These are phyloP conservation scores for Exidia glandulosa DNA, from an alignment of 768 basidiomycete genomes.

Conservation along the genomic window DNA sequence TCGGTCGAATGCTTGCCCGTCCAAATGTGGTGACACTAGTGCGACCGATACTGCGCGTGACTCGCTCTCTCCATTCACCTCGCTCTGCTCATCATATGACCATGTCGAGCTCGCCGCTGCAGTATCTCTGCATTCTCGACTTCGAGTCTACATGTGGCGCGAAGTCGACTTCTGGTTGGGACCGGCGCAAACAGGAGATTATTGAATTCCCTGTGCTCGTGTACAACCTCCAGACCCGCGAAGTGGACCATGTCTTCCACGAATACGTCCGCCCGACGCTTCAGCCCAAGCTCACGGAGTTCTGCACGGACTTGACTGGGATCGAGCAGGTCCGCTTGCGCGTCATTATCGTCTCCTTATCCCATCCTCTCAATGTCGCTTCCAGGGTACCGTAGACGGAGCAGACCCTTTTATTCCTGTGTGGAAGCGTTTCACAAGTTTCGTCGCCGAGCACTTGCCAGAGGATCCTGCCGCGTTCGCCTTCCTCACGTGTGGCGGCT, in stretches of 20 bases:
- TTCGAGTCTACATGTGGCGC: slow-evolving; percentile 3
- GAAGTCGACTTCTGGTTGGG: background rate
- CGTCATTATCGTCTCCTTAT: background rate
- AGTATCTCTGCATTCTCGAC: slow-evolving; percentile 2
- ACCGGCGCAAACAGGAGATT: background rate
- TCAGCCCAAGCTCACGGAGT: slow-evolving; percentile 3
- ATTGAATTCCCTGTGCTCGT: slow-evolving; percentile 3
- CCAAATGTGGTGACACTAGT: too few relatives aligned
- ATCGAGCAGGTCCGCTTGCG: slow-evolving; percentile 3
- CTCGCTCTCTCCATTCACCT: too few relatives aligned
- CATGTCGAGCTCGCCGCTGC: too few relatives aligned
- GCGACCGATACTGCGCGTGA: too few relatives aligned
- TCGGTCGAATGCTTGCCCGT: too few relatives aligned
- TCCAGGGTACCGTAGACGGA: slow-evolving; percentile 6
- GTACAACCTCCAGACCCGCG: background rate
- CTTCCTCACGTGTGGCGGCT: slow-evolving; percentile 8
- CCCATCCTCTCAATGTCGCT: background rate
- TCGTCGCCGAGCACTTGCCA: background rate
- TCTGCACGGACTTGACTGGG: slow-evolving; percentile 8
- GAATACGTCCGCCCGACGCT: slow-evolving; percentile 4
- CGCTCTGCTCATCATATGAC: too few relatives aligned
- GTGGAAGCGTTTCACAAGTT: slow-evolving; percentile 3
- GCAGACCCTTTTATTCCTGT: slow-evolving; percentile 3
- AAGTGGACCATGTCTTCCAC: slow-evolving; percentile 3
- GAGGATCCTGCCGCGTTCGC: slow-evolving; percentile 2